Percentiles rank a stretch among this genome's conserved stretches.
phyloP scores from a whole-genome alignment of 108 stramenopile species.

The Nannochloropsis gaditana region DNA sequence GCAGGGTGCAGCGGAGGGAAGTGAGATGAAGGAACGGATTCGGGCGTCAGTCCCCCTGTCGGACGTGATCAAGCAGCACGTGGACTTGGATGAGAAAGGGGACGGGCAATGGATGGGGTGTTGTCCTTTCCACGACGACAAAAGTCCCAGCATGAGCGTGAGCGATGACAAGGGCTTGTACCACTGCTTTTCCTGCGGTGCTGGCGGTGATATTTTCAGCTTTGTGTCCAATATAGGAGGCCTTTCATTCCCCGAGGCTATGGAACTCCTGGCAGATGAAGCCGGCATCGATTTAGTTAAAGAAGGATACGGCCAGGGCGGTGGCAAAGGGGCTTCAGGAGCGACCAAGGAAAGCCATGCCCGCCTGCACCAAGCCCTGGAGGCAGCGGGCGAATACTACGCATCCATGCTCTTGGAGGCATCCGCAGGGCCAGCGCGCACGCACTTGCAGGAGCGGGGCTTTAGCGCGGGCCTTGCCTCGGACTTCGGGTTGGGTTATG shows the following conservation, averaged over 20 bases:
- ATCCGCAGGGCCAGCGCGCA: slow-evolving; percentile 63
- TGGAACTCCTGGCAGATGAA: slow-evolving; percentile 62
- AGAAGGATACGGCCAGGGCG: slow-evolving; percentile 16
- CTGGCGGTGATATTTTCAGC: slow-evolving; percentile 75
- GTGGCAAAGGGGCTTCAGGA: slow-evolving; percentile 30
- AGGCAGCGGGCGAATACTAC: slow-evolving; percentile 74
- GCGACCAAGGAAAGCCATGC: slow-evolving; percentile 55
- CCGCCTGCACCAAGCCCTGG: slow-evolving; percentile 63
- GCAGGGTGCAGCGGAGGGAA: neutral
- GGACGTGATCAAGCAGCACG: slow-evolving; percentile 6
- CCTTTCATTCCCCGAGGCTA: slow-evolving; percentile 66
- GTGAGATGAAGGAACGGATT: neutral
- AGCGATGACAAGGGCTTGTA: slow-evolving; percentile 68
- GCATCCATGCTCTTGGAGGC: slow-evolving; percentile 60
- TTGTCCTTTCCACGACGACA: slow-evolving; percentile 88
- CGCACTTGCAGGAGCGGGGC: slow-evolving; percentile 62
- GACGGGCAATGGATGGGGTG: slow-evolving; percentile 40
- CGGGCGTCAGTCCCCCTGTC: neutral
- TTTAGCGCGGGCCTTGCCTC: slow-evolving; percentile 62
- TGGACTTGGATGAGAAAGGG: slow-evolving; percentile 11
- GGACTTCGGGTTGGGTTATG: slow-evolving; percentile 76
- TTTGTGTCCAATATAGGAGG: slow-evolving; percentile 72
- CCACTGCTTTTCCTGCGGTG: slow-evolving; percentile 90
- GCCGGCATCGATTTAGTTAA: slow-evolving; percentile 46
- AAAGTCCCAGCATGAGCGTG: slow-evolving; percentile 71